phyloP scores from a whole-genome alignment of 805 yeast species.

The Pichia nakasei region DNA sequence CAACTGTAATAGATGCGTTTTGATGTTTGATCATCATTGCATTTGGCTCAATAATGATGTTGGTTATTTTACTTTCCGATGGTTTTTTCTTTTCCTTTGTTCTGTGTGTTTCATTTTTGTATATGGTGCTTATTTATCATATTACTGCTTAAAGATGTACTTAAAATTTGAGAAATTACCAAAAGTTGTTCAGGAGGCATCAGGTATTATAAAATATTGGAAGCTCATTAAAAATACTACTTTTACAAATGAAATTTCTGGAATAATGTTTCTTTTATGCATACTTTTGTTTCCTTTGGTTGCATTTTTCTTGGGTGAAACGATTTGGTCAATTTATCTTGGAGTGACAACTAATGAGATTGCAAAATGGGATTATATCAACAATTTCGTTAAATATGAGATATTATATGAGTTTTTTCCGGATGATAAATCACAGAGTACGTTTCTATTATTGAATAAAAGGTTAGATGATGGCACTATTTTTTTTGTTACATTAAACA shows the following conservation, averaged over 20 bases:
- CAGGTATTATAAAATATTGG: slow-evolving; percentile 14
- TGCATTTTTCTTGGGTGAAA: slow-evolving; percentile 31
- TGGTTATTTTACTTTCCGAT: slow-evolving; percentile 43
- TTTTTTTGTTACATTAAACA: slow-evolving; percentile 7
- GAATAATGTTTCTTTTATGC: slow-evolving; percentile 34
- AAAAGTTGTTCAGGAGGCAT: slow-evolving; percentile 2
- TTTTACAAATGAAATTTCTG: slow-evolving; percentile 31
- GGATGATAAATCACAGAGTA: not conserved
- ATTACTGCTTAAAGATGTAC: slow-evolving; percentile 14
- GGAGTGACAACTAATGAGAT: slow-evolving; percentile 53
- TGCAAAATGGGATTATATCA: slow-evolving; percentile 45
- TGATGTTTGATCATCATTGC: slow-evolving; percentile 58
- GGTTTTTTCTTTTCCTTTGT: slow-evolving; percentile 36
- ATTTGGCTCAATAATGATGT: slow-evolving; percentile 47
- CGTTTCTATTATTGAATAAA: slow-evolving; percentile 3
- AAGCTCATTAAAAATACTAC: slow-evolving; percentile 22
- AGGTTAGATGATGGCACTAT: slow-evolving; percentile 3
- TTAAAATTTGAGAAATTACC: not conserved
- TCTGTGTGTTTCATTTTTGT: slow-evolving; percentile 26
- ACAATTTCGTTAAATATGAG: slow-evolving; percentile 26
- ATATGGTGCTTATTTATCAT: slow-evolving; percentile 35
- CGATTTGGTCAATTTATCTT: slow-evolving; percentile 38
- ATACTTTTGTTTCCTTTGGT: slow-evolving; percentile 30
- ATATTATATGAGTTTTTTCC: slow-evolving; percentile 22
- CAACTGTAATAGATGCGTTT: slow-evolving; percentile 55